Base-by-base conservation (phyloP, 208 protist genomes). In the Wallacemonas sp. region DNA sequence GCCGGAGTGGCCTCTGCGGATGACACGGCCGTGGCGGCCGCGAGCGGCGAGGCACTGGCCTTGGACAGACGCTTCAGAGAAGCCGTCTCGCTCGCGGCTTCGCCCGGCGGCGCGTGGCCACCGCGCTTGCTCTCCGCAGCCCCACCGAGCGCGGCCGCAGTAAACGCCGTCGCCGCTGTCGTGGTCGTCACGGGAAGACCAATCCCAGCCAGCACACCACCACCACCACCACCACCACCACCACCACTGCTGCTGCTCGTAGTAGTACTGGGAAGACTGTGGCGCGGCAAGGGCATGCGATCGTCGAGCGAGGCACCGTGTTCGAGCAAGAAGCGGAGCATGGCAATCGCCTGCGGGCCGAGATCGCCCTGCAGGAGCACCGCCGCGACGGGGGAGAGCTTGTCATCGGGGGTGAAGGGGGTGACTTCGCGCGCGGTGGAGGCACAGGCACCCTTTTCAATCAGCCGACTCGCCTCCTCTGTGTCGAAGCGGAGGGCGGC, bases 371-470 rank as follows among this genome's bases (percentile, higher is more conserved):
- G 79, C 28, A 91, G 77, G 22, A 91, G 62, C 45, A 86, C 74
- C 12, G 74, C 74, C n/a, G 67, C 73, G 14, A 84, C 59, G 0
- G 79, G 83, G 8, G 75, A 67, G 44, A 82, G 38, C 4, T 42
- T 71, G n/a, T 67, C 66, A 10, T 57, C 32, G n/a, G 72, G 76
- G 33, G 38, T 64, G 29, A 82, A 82, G 10, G 84, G 76, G 0
- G 83, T 82, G 8, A 57, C 38, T 38, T 93, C 87, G 41, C 83
- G 84, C 16, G 84, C 82, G 3, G 41, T 61, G 32, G 81, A 70
- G 2, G 82, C 82, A 62, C 87, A 79, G 0, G 88, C 85, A 25
- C 88, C 88, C 36, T 85, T 86, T 22, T 70, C 74, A 22, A 89
- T 66, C 11, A 91, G 42, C 11, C 46, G 36, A n/a, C 77, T 59